Percentiles rank a stretch among this genome's conserved stretches.
Evolutionary conservation across 192 early-diverging fungal genomes (phyloP).

Genomic region (Rhizophlyctis rosea): DNA sequence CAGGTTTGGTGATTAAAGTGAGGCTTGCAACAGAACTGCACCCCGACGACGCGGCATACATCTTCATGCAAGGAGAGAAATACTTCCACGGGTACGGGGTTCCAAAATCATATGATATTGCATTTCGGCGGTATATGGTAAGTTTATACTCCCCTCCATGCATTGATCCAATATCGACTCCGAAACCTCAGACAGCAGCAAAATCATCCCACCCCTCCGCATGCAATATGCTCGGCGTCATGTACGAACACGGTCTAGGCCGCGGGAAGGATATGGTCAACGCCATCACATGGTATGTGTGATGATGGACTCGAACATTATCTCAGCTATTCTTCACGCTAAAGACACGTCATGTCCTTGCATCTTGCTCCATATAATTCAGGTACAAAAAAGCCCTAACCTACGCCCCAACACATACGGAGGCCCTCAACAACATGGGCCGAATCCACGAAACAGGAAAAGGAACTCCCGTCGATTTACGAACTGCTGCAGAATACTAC

Average conservation of each 20-base stretch:
- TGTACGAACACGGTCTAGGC: conserved; percentile 54
- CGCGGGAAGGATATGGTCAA: conserved; percentile 40
- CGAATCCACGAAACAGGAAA: conserved; percentile 45
- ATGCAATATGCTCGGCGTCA: conserved; percentile 49
- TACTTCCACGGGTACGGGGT: conserved; percentile 50
- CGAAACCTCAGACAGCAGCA: conserved; percentile 30
- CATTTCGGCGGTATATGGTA: conserved; percentile 47
- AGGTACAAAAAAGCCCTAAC: too few species aligned
- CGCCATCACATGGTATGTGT: conserved; percentile 38
- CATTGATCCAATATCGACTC: background rate
- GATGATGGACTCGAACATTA: too few species aligned
- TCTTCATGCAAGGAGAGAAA: conserved; percentile 53
- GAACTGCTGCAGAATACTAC: conserved; percentile 31
- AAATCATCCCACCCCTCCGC: conserved; percentile 38
- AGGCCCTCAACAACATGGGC: conserved; percentile 40
- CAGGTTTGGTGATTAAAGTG: background rate
- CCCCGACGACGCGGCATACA: conserved; percentile 40
- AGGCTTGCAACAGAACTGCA: conserved; percentile 33
- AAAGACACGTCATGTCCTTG: too few species aligned
- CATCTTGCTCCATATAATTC: too few species aligned
- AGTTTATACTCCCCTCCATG: background rate
- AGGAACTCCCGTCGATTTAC: conserved; percentile 29
- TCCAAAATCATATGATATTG: conserved; percentile 40
- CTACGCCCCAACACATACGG: conserved; percentile 30
- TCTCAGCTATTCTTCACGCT: too few species aligned